Percentiles rank a stretch among this genome's conserved stretches.
Evolutionary conservation across 805 yeast species (phyloP).

Genomic region (Kodamaea laetipori): DNA sequence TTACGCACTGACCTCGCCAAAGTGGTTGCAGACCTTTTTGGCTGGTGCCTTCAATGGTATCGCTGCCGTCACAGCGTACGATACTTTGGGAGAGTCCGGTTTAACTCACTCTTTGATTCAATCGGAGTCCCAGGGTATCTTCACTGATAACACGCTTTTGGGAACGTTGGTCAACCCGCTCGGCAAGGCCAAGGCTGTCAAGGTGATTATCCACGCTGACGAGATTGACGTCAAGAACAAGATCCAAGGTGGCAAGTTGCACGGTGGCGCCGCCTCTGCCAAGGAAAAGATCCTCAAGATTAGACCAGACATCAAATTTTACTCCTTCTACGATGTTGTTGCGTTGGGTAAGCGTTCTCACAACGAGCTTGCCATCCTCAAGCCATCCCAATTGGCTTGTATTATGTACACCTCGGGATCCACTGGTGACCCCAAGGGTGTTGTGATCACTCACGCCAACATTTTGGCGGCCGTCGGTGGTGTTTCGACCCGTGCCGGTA

Average conservation of each 20-base stretch:
- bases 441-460: conserved; percentile 63
- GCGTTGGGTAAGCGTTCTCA: conserved; percentile 50
- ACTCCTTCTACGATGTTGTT: conserved; percentile 65
- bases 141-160: conserved; percentile 80
- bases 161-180: conserved; percentile 70
- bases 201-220: conserved; percentile 72
- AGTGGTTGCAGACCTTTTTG: conserved; percentile 87
- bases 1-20: conserved; percentile 83
- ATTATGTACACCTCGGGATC: conserved; percentile 90
- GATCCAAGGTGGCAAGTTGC: conserved; percentile 62
- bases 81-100: conserved; percentile 88
- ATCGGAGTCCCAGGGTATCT: conserved; percentile 76
- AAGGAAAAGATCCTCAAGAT: conserved; percentile 57
- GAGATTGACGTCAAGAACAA: conserved; percentile 61
- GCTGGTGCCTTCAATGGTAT: conserved; percentile 78
- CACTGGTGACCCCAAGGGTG: conserved; percentile 86
- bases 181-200: conserved; percentile 58
- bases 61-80: conserved; percentile 94
- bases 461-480: conserved; percentile 89
- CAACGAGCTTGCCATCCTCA: conserved; percentile 13
- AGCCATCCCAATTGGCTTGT: conserved; percentile 63
- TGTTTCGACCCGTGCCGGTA: conserved; percentile 61
- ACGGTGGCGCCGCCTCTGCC: conserved; percentile 57
- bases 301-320: conserved; percentile 77
- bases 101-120: conserved; percentile 82